Base-by-base conservation (phyloP, 2,329 filamentous ascomycete species). In the Aureobasidium sp. region DNA sequence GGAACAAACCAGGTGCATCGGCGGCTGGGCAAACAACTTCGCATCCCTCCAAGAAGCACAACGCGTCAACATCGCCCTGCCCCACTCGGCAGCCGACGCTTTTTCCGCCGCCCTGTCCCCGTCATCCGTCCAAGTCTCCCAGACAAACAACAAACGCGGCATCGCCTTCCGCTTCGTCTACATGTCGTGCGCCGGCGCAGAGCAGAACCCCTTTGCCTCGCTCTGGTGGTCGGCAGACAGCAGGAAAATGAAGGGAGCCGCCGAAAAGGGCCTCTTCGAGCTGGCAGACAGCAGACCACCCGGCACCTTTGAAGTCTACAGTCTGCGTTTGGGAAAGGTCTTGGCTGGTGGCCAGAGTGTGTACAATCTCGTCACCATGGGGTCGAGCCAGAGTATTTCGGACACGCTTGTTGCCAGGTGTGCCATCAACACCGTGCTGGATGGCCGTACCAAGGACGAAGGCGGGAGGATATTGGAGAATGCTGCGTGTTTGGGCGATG, bases 151-250 rank as follows among this genome's bases (percentile, higher is more conserved):
- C 58, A 58, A 19, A 58, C 56, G 55, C 56, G 58, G 17, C 49
- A 56, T 35, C 14, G 54, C 57, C 30, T 75, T 76, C 55, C 63
- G 71, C 1, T 75, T 75, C 55, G 58, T 75, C 2, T 74, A 70
- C 57, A 56, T 71, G 17, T 68, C 65, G 45, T 68, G 65, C 12
- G 66, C 59, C 44, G 62, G 67, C 19, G 67, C 70, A 14, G 70
- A 73, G 56, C 65, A 68, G 53, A 66, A 74, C 55, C 64, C 68
- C 57, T 64, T 63, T 19, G 65, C 65, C 45, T 62, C 61, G 12
- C 55, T 74, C 30, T 74, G 70, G 71, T 38, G 63, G 17, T 61
- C 58, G 55, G 62, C 56, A 21, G 63, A 68, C 27, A 63, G 57
- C 19, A 53, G 67, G 32, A 67, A 66, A 55, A 65, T 64, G 50